Percentiles rank a stretch among this genome's conserved stretches.
Conservation (phyloP, 495 filamentous ascomycete species). For the Penicillium samsonianum region DNA sequence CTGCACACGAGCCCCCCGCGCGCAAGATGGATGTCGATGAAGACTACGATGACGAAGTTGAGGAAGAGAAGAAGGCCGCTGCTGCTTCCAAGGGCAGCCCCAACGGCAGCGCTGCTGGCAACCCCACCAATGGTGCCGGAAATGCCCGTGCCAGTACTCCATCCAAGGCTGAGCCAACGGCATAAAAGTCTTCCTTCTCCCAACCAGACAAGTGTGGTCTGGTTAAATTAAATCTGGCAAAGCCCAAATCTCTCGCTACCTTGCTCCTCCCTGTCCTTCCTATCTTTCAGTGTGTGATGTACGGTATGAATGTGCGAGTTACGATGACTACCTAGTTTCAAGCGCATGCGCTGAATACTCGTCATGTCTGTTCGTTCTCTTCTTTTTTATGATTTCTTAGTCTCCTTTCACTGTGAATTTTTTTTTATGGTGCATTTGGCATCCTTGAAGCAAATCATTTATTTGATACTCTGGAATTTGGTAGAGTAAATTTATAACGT, state of each 20-base stretch:
- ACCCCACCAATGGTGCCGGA: constrained; percentile 33
- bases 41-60: constrained; percentile 86
- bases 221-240: constrained; percentile 3
- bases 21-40: constrained; percentile 98
- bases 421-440: constrained; percentile 25
- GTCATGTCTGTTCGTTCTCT: constrained; percentile 30
- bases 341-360: constrained; percentile 18
- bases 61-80: constrained; percentile 71
- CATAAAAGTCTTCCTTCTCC: constrained; percentile 22
- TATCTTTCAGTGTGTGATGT: constrained; percentile 28
- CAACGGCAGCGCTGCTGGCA: constrained; percentile 40
- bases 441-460: constrained; percentile 17
- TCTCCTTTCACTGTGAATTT: constrained; percentile 29
- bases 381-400: constrained; percentile 31
- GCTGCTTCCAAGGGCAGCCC: constrained; percentile 44
- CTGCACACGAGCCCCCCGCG: constrained; percentile 76
- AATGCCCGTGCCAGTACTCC: constrained; percentile 35
- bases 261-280: constrained; percentile 22
- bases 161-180: constrained; percentile 37
- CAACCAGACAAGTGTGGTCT: constrained; percentile 4
- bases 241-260: constrained; percentile 3
- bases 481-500: constrained; percentile 8
- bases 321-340: constrained; percentile 15
- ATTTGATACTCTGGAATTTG: constrained; percentile 10
- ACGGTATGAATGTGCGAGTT: constrained; percentile 33